These are phyloP conservation scores for Vitis hybrid DNA, from an alignment of 177 flowering plant species.

Conservation along the genomic window DNA sequence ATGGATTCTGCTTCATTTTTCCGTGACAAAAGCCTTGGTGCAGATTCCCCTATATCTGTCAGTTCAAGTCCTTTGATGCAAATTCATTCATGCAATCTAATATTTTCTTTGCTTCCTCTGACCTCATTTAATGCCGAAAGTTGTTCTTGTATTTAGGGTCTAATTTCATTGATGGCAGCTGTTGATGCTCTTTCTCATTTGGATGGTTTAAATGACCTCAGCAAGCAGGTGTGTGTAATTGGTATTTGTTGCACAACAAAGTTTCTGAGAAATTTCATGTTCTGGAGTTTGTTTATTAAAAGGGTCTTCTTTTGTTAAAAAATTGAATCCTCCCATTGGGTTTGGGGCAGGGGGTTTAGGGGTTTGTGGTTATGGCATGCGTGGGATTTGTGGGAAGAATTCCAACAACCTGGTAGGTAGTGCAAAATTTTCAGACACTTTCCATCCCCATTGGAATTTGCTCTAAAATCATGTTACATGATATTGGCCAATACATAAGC, in stretches of 20 bases:
- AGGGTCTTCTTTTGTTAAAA: neutral
- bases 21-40: constrained; percentile 91
- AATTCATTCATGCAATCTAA: neutral
- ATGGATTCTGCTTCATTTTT: constrained; percentile 97
- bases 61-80: constrained; percentile 26
- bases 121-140: constrained; percentile 7
- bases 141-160: constrained; percentile 50
- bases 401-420: too few species aligned
- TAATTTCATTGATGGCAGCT: constrained; percentile 92
- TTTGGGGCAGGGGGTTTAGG: too few species aligned
- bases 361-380: too few species aligned
- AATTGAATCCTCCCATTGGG: too few species aligned
- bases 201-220: constrained; percentile 50
- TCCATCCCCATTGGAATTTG: too few species aligned
- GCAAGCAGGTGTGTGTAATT: constrained; percentile 57
- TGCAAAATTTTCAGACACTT: too few species aligned
- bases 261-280: neutral
- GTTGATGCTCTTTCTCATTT: constrained; percentile 88
- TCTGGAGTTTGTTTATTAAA: neutral
- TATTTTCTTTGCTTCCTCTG: constrained; percentile 4
- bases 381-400: too few species aligned
- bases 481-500: too few species aligned
- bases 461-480: too few species aligned
- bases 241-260: neutral
- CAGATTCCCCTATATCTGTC: constrained; percentile 92